These are phyloP conservation scores for Solanum piurae DNA, from an alignment of 257 asterid genomes.

Conservation along the genomic window DNA sequence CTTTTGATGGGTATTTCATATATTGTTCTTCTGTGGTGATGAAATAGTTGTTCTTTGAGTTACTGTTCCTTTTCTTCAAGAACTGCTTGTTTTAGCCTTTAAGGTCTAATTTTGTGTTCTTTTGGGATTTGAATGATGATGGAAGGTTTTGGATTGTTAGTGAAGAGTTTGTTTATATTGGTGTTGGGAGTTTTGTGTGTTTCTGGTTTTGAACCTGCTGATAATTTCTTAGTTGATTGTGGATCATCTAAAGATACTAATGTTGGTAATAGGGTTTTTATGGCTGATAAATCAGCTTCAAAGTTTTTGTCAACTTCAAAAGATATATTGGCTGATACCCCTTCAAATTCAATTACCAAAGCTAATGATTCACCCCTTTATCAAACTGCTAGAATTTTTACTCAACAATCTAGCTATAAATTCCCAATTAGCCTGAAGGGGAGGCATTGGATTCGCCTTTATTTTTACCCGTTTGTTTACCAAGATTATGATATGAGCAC, in stretches of 20 bases:
- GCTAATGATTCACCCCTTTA: constrained; percentile 14
- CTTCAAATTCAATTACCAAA: constrained; percentile 8
- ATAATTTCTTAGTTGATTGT: constrained; percentile 27
- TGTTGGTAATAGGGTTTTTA: constrained; percentile 13
- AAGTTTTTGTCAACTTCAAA: constrained; percentile 19
- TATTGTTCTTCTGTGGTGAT: neutral
- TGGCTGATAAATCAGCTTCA: constrained; percentile 29
- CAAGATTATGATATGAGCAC: constrained; percentile 14
- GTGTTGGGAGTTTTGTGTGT: constrained; percentile 12
- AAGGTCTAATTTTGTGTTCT: neutral
- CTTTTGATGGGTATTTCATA: constrained; percentile 17
- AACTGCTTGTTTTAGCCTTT: neutral
- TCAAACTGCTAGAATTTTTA: constrained; percentile 32
- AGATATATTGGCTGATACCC: constrained; percentile 21
- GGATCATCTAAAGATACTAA: constrained; percentile 24
- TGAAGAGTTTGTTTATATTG: constrained; percentile 6
- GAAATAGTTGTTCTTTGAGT: neutral
- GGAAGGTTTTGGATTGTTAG: constrained; percentile 8
- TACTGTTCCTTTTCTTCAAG: neutral
- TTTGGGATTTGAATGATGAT: constrained; percentile 6
- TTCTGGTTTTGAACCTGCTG: constrained; percentile 27
- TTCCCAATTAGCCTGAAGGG: constrained; percentile 20
- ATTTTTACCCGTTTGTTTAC: constrained; percentile 31
- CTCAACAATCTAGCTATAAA: constrained; percentile 17
- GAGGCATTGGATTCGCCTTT: constrained; percentile 39